These are phyloP conservation scores for Cytospora leucostoma DNA, from an alignment of 2,329 filamentous ascomycete genomes.

Conservation along the genomic window DNA sequence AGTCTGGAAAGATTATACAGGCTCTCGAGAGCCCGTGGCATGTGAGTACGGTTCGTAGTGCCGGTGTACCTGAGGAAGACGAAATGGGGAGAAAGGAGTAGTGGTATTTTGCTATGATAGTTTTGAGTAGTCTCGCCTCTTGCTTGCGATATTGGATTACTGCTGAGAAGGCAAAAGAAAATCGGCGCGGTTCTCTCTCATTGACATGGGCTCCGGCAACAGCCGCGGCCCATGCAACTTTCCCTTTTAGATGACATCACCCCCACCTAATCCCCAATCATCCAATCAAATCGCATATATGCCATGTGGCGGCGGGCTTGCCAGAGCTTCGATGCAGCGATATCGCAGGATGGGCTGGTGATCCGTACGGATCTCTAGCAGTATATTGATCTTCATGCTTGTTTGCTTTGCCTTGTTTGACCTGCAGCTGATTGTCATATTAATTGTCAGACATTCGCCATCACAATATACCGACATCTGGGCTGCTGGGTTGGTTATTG, in stretches of 20 bases:
- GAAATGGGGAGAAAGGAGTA: not conserved
- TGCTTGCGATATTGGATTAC: not conserved
- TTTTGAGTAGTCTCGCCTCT: not conserved
- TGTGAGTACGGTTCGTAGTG: not conserved
- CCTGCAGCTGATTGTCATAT: too few relatives aligned
- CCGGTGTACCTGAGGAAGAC: not conserved
- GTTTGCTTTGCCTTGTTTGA: too few relatives aligned
- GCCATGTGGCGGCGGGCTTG: not conserved
- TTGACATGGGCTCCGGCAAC: not conserved
- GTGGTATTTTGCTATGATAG: not conserved
- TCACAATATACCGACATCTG: too few relatives aligned
- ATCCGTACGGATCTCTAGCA: not conserved
- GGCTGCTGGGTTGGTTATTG: too few relatives aligned
- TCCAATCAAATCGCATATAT: constrained; percentile 11
- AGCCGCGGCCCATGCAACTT: not conserved
- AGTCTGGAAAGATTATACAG: constrained; percentile 14
- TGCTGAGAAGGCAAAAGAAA: constrained; percentile 9
- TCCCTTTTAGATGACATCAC: constrained; percentile 25
- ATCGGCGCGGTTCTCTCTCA: constrained; percentile 19
- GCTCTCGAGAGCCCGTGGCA: not conserved
- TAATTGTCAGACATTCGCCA: too few relatives aligned
- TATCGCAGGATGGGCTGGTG: constrained; percentile 4
- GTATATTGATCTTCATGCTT: not conserved
- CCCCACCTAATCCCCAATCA: constrained; percentile 16
- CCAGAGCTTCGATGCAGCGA: constrained; percentile 9